phyloP scores from a whole-genome alignment of 176 grass and related monocot species.

The Avena atlantica region DNA sequence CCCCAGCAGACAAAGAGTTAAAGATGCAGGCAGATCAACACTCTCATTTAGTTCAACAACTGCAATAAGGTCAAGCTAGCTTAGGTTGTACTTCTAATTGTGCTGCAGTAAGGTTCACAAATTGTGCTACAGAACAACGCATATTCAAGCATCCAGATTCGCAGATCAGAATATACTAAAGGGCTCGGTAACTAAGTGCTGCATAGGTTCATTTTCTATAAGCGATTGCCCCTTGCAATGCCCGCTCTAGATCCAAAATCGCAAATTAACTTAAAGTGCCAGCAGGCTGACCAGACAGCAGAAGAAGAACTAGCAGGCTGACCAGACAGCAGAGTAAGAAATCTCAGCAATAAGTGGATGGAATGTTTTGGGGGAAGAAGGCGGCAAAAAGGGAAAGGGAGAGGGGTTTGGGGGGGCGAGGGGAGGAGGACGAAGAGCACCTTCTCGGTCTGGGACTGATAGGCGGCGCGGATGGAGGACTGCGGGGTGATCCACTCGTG shows the following conservation, averaged over 20 bases:
- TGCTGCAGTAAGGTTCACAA: neutral
- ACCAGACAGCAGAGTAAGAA: neutral
- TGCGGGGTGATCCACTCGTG: conserved; percentile 99
- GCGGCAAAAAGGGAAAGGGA: neutral
- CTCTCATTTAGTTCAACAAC: neutral
- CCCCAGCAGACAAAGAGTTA: conserved; percentile 12
- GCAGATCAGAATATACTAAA: neutral
- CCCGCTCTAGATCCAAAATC: conserved; percentile 38
- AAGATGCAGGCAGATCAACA: neutral
- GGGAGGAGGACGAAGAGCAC: neutral
- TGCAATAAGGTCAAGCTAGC: conserved; percentile 3
- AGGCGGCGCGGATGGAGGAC: conserved; percentile 89
- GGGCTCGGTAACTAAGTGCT: neutral
- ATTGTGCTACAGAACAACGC: neutral
- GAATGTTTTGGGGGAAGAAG: neutral
- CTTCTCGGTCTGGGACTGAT: conserved; percentile 95
- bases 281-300: neutral
- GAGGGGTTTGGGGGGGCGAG: neutral
- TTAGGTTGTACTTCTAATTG: conserved; percentile 28
- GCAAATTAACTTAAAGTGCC: neutral
- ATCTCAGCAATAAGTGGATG: neutral
- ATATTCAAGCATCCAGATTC: conserved; percentile 24
- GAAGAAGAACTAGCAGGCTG: neutral
- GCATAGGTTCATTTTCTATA: neutral
- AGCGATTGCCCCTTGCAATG: conserved; percentile 17